Percentiles rank a stretch among this genome's conserved stretches.
These are phyloP conservation scores for Hymenotorrendiella dingleyae DNA, from an alignment of 2,329 filamentous ascomycete species.

Conservation along the genomic window DNA sequence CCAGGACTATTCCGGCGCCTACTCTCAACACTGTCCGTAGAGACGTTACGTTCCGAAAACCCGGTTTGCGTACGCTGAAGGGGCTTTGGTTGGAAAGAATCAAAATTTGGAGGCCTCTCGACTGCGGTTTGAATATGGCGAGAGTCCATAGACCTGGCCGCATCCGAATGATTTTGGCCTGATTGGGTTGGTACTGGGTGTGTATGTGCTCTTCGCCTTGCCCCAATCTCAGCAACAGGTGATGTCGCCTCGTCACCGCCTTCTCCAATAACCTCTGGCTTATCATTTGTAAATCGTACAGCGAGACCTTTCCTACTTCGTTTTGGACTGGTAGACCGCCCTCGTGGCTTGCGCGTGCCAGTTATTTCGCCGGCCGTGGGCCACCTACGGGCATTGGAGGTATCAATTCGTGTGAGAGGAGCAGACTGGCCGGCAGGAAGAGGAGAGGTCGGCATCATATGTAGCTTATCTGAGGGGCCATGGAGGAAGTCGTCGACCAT, in stretches of 20 bases:
- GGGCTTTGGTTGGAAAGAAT: conserved; percentile 44
- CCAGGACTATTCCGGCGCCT: neutral
- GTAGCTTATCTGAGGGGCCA: conserved; percentile 48
- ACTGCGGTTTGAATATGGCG: conserved; percentile 1
- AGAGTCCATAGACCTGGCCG: too few species aligned
- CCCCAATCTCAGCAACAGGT: conserved; percentile 66
- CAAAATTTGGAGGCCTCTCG: conserved; percentile 14
- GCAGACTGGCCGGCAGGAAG: conserved; percentile 11
- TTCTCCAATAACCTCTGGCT: conserved; percentile 80
- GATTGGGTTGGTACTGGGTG: conserved; percentile 18
- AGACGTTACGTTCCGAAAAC: conserved; percentile 22
- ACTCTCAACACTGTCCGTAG: conserved; percentile 1
- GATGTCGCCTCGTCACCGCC: conserved; percentile 81
- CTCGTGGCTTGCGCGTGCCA: conserved; percentile 12
- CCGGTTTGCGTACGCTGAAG: conserved; percentile 56
- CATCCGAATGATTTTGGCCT: neutral
- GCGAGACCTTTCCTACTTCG: conserved; percentile 59
- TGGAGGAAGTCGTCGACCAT: conserved; percentile 56
- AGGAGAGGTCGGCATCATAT: conserved; percentile 46
- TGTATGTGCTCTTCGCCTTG: conserved; percentile 38
- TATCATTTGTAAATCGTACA: conserved; percentile 67
- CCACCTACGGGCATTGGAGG: conserved; percentile 43
- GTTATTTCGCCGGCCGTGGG: conserved; percentile 41
- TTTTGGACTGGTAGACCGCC: conserved; percentile 31
- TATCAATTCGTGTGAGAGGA: conserved; percentile 36